Percentiles rank a stretch among this genome's conserved stretches.
Evolutionary conservation across 768 basidiomycete species (phyloP).

Genomic region (Pleurotus giganteus): DNA sequence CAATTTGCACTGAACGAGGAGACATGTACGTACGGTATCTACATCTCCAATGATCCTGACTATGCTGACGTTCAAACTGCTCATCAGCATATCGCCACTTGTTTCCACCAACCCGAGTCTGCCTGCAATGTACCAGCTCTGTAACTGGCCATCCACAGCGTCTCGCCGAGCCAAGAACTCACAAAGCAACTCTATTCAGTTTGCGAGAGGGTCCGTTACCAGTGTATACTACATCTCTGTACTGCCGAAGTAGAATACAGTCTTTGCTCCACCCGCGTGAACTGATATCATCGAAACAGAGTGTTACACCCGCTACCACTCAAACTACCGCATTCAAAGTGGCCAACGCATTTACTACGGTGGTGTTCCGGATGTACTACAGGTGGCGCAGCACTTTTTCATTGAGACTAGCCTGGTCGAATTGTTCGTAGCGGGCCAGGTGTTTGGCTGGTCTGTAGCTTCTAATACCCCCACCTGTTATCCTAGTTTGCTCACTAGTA

Average conservation of each 20-base stretch:
- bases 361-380: constrained; percentile 19
- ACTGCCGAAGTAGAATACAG: constrained; percentile 15
- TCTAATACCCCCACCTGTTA: not conserved
- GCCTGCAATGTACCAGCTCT: not conserved
- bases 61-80: not conserved
- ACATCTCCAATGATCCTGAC: not conserved
- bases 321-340: constrained; percentile 21
- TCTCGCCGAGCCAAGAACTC: not conserved
- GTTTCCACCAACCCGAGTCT: not conserved
- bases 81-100: not conserved
- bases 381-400: constrained; percentile 28
- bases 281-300: constrained; percentile 1
- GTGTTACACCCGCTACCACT: constrained; percentile 23
- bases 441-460: constrained; percentile 21
- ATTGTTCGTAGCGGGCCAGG: constrained; percentile 15
- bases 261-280: not conserved
- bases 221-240: constrained; percentile 21
- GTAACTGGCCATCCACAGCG: too few relatives aligned
- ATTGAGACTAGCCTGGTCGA: constrained; percentile 18
- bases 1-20: not conserved
- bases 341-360: constrained; percentile 20
- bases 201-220: constrained; percentile 20
- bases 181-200: constrained; percentile 19
- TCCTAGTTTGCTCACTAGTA: not conserved
- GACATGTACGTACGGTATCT: not conserved